A percentile compares a stretch with the other conserved stretches of the same genome.
Conservation (phyloP, 208 protist genomes). For the Leishmania mexicana region DNA sequence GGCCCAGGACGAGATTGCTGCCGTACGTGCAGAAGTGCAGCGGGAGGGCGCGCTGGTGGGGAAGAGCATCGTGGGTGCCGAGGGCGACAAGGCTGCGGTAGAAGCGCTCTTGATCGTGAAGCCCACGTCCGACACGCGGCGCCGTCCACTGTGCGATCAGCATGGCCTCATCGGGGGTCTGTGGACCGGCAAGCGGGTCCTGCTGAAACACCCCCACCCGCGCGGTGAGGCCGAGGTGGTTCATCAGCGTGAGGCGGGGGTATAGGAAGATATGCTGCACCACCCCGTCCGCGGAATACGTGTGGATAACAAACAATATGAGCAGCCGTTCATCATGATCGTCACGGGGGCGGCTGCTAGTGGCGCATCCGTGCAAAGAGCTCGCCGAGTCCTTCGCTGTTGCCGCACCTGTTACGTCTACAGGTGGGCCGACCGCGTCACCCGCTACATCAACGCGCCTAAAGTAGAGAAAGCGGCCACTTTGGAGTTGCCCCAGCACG, state of each 20-base stretch:
- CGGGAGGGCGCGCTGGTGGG: slow-evolving; percentile 53
- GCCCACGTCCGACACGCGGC: slow-evolving; percentile 15
- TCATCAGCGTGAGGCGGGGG: slow-evolving; percentile 67
- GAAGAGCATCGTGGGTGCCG: slow-evolving; percentile 52
- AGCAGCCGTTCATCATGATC: slow-evolving; percentile 49
- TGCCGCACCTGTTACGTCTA: background rate
- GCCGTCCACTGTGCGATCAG: slow-evolving; percentile 44
- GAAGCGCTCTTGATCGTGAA: slow-evolving; percentile 28
- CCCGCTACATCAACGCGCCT: background rate
- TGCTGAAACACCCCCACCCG: slow-evolving; percentile 61
- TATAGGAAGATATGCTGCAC: slow-evolving; percentile 62
- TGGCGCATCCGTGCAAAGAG: background rate
- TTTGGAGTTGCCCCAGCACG: slow-evolving; percentile 30
- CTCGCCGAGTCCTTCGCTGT: background rate
- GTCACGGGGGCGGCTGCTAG: background rate
- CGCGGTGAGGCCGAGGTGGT: slow-evolving; percentile 75
- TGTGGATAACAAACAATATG: slow-evolving; percentile 57
- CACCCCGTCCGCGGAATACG: slow-evolving; percentile 42
- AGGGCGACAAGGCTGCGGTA: slow-evolving; percentile 54
- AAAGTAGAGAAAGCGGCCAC: slow-evolving; percentile 30
- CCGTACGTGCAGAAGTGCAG: slow-evolving; percentile 66
- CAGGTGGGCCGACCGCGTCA: background rate
- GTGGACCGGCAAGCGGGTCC: slow-evolving; percentile 48
- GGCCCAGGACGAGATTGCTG: slow-evolving; percentile 48
- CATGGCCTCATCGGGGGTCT: slow-evolving; percentile 35